Conservation (phyloP, 1,284 basidiomycete genomes). For the Austroboletus niveus region DNA sequence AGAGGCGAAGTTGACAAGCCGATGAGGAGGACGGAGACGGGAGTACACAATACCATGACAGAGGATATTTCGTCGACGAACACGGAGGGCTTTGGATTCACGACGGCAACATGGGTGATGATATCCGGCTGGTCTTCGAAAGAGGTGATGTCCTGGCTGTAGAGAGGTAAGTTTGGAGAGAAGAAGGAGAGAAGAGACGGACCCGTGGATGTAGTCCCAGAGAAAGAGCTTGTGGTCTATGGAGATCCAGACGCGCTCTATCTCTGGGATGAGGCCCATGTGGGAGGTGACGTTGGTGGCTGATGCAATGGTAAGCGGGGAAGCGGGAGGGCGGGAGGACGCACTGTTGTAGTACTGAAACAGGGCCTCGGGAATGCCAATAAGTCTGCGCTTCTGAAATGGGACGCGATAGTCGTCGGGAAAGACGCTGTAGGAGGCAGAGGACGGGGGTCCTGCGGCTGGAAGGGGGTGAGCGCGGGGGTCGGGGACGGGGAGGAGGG, state of each 20-base stretch:
- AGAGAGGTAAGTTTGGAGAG: conserved; percentile 6
- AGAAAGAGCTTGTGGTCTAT: conserved; percentile 94
- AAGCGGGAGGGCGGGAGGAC: background rate
- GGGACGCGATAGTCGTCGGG: conserved; percentile 78
- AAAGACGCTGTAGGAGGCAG: conserved; percentile 72
- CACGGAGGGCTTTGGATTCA: conserved; percentile 77
- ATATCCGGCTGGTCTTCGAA: conserved; percentile 91
- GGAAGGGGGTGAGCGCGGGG: conserved; percentile 10
- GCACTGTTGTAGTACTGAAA: conserved; percentile 83
- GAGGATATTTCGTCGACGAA: conserved; percentile 93
- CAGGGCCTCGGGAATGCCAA: conserved; percentile 79
- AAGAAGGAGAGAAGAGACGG: conserved; percentile 27
- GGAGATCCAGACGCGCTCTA: conserved; percentile 94
- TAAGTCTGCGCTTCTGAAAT: conserved; percentile 74
- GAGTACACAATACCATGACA: conserved; percentile 89
- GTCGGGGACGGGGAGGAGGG: conserved; percentile 37
- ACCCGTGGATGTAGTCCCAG: conserved; percentile 97
- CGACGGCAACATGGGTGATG: conserved; percentile 83
- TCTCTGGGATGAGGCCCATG: conserved; percentile 93
- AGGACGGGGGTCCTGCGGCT: conserved; percentile 65
- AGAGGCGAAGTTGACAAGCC: conserved; percentile 69
- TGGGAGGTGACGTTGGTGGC: conserved; percentile 60
- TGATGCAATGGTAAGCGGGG: conserved; percentile 31
- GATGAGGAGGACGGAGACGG: conserved; percentile 79
- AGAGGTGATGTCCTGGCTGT: conserved; percentile 79